Percentiles rank a stretch among this genome's conserved stretches.
Conservation (phyloP, 2,329 filamentous ascomycete species). For the Colletotrichum tamarilloi region DNA sequence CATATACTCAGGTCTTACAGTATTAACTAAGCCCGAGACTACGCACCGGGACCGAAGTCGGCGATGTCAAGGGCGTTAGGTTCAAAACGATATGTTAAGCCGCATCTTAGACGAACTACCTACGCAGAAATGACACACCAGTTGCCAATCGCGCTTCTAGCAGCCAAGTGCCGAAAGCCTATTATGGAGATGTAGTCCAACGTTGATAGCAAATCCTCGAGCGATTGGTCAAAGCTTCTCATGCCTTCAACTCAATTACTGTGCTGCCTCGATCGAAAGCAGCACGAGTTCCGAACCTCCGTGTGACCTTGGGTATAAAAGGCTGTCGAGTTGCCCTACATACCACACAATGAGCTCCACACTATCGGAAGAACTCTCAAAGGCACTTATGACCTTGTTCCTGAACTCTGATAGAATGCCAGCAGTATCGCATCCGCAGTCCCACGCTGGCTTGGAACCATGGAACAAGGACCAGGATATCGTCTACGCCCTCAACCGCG, state of each 20-base stretch:
- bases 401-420: not conserved
- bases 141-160: not conserved
- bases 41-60: not conserved
- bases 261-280: not conserved
- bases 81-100: not conserved
- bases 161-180: not conserved
- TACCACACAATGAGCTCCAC: fast-evolving
- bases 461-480: conserved; percentile 14
- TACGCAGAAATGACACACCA: not conserved
- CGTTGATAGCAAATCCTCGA: not conserved
- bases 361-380: not conserved
- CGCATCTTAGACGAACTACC: not conserved
- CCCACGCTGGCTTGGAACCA: not conserved
- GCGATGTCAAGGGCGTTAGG: not conserved
- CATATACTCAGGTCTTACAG: too few species aligned
- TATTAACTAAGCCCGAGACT: too few species aligned
- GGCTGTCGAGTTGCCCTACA: not conserved
- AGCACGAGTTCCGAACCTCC: not conserved
- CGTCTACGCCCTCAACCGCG: conserved; percentile 17
- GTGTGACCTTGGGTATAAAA: not conserved
- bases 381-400: fast-evolving
- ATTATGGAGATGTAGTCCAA: not conserved
- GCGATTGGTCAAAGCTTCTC: not conserved
- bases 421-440: not conserved
- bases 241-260: not conserved